Evolutionary conservation across 192 early-diverging fungal species (phyloP), one percentile per base, ranked within the genome.

Genomic region (Diversispora epigaea): DNA sequence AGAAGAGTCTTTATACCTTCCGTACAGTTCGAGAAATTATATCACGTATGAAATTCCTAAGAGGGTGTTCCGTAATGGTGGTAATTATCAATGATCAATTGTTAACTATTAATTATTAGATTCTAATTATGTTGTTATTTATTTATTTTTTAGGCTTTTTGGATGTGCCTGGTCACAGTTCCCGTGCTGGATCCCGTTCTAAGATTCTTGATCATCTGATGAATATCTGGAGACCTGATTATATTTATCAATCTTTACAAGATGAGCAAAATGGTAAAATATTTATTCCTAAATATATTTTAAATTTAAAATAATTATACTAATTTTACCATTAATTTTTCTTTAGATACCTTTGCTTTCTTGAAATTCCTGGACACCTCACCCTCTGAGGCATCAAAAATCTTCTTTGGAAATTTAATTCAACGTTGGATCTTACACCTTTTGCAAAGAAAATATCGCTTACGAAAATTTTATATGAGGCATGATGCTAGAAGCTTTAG

Each of bases 21-120:
- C 85, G 12, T 94, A 92, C 57, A 86, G 89, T 0, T 85, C 90
- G 14, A 82, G 82, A 41, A 92, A 86, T 79, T 65, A 84, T 21
- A 86, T 92, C 21, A 72, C 83, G n/a, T 92, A 84, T 64, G 40
- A 83, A 3, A 86, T 94, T 69, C 93, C 93, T 9, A 90, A 89
- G 74, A 77, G 83, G 5, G 56, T 94, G 3, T 93, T 90, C 69
- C 86, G 91, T 45, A 83, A 91, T 50, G 89, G 89, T 19, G 86
- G 87, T 72, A 46, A 21, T 71, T 25, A 9, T 44, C 44, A n/a
- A 32, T 12, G 11, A 21, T 60, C 6, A 8, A 0, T 45, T 40
- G 0, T n/a, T n/a, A 2, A 43, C 14, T 41, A 15, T 63, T 41
- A 14, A 21, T 40, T 8, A 64, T 32, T 32, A 12, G 12, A 45